Evolutionary conservation across 768 basidiomycete species (phyloP).

Genomic region (Pholiota molesta): DNA sequence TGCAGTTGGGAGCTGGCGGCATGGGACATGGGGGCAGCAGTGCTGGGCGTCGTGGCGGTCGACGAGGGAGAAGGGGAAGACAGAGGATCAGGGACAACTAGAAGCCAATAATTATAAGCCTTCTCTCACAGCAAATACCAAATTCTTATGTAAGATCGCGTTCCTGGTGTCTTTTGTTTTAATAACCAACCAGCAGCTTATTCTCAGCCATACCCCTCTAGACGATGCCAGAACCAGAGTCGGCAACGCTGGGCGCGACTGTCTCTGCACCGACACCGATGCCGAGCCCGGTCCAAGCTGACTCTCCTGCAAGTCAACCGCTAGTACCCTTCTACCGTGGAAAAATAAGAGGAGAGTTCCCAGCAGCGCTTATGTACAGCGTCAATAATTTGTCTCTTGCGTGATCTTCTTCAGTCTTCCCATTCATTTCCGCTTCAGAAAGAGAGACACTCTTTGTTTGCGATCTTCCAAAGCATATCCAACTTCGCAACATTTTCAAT

Average conservation of each 20-base stretch:
- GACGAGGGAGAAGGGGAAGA: slow-evolving; percentile 19
- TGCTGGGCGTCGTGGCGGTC: slow-evolving; percentile 18
- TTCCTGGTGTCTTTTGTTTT: slow-evolving; percentile 14
- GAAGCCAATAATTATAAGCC: slow-evolving; percentile 24
- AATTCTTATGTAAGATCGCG: slow-evolving; percentile 31
- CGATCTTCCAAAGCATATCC: slow-evolving; percentile 9
- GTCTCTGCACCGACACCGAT: background rate
- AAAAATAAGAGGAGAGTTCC: background rate
- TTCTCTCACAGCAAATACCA: slow-evolving; percentile 27
- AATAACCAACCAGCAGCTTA: background rate
- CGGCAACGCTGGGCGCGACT: background rate
- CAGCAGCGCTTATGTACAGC: background rate
- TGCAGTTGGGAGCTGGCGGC: slow-evolving; percentile 25
- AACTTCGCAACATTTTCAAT: background rate
- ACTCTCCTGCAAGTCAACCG: background rate
- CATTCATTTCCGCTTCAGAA: slow-evolving; percentile 18
- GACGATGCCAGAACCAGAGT: background rate
- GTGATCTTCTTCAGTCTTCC: slow-evolving; percentile 1
- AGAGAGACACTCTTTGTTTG: background rate
- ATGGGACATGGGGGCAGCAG: slow-evolving; percentile 27
- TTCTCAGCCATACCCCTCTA: background rate
- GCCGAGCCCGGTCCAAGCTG: background rate
- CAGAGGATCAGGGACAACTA: slow-evolving; percentile 25
- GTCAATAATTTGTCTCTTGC: background rate
- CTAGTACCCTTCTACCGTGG: background rate